A percentile compares a stretch with the other conserved stretches of the same genome.
Conservation (phyloP, 108 stramenopile genomes). For the Cyclotella atomus region DNA sequence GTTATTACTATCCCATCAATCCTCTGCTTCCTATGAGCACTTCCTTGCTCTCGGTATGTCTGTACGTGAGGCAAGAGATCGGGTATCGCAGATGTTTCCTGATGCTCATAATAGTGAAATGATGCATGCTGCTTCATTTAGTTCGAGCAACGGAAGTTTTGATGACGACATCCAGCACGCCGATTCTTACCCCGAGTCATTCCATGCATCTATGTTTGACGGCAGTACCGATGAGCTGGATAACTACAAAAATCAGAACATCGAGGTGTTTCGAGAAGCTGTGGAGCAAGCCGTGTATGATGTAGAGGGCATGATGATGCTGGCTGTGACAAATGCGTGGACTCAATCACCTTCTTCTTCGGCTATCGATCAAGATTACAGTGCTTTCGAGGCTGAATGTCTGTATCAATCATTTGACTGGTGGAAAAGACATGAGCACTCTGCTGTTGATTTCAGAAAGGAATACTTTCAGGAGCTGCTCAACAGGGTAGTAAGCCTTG, state of each 20-base stretch:
- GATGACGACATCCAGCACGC: constrained; percentile 33
- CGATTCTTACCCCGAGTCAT: constrained; percentile 41
- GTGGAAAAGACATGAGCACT: constrained; percentile 72
- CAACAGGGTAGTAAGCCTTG: constrained; percentile 72
- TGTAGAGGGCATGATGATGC: constrained; percentile 84
- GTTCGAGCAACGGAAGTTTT: constrained; percentile 38
- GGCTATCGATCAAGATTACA: constrained; percentile 16
- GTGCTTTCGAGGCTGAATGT: constrained; percentile 68
- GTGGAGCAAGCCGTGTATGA: constrained; percentile 66
- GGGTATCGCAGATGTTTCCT: constrained; percentile 9
- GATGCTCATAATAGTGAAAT: not conserved
- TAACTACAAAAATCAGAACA: constrained; percentile 78
- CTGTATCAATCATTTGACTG: constrained; percentile 78
- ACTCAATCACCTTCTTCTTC: constrained; percentile 56
- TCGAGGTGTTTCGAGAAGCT: constrained; percentile 73
- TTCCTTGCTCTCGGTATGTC: constrained; percentile 13
- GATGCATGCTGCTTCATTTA: constrained; percentile 24
- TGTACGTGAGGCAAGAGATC: not conserved
- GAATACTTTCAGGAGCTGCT: constrained; percentile 76
- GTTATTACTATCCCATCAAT: too few species aligned
- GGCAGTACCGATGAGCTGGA: constrained; percentile 74
- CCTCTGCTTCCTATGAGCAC: not conserved
- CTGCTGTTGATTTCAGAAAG: constrained; percentile 57
- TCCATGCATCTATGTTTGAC: constrained; percentile 25
- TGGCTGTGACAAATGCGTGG: constrained; percentile 74